Conservation (phyloP, 768 basidiomycete genomes). For the Trametes cinnabarina region DNA sequence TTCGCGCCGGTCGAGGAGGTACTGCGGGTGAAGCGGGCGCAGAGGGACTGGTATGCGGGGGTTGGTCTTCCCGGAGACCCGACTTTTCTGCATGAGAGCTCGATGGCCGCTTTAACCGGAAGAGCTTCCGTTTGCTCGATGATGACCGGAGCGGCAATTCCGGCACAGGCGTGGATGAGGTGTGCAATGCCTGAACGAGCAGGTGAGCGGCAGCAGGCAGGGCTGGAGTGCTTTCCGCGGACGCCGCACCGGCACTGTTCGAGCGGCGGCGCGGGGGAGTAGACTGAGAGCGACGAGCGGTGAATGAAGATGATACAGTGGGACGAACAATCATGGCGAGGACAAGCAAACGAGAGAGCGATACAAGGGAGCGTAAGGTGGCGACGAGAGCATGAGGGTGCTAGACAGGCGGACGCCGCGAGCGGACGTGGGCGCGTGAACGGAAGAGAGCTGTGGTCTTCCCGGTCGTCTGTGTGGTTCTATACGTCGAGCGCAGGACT, state of each 20-base stretch:
- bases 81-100: slow-evolving; percentile 16
- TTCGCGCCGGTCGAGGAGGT: slow-evolving; percentile 22
- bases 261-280: slow-evolving; percentile 15
- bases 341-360: neutral
- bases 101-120: slow-evolving; percentile 23
- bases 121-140: slow-evolving; percentile 18
- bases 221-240: slow-evolving; percentile 1
- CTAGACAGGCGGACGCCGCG: neutral
- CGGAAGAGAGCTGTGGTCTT: neutral
- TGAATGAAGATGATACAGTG: neutral
- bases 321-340: slow-evolving; percentile 17
- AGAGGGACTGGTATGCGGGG: neutral
- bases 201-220: neutral
- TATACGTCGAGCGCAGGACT: neutral
- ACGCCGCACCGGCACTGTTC: slow-evolving; percentile 7
- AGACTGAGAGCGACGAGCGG: slow-evolving; percentile 10
- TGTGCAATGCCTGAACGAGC: neutral
- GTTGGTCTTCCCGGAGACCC: neutral
- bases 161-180: neutral
- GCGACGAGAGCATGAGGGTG: slow-evolving; percentile 11
- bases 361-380: neutral
- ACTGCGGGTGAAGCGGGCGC: slow-evolving; percentile 1
- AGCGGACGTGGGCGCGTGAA: neutral
- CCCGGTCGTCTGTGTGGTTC: slow-evolving; percentile 4
- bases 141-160: slow-evolving; percentile 7